Base-by-base conservation (phyloP, 129 eudicot genomes). In the Calendula officinalis region DNA sequence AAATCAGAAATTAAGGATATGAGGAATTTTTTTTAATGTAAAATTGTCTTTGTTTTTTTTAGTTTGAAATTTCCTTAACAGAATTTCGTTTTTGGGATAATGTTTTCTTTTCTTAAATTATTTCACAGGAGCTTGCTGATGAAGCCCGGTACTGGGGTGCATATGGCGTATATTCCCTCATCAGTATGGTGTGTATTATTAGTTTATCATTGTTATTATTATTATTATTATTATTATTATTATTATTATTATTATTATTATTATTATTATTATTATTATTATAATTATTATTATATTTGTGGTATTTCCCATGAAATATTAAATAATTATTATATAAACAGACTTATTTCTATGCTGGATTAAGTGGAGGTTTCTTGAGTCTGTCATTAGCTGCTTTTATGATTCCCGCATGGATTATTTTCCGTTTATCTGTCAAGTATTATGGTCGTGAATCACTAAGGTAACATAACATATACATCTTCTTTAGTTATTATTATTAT, bases 81-180 rank as follows among this genome's bases (percentile, higher is more conserved):
- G 10, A n/a, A 42, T n/a, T 62, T 64, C 15, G 22, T 15, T 66
- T 22, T n/a, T 72, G 32, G 44, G 36, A 62, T 67, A 11, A 34
- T 16, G 17, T 70, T 59, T 3, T 52, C 50, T 41, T 37, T n/a
- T 17, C 34, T 51, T 32, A 34, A 16, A 35, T 46, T 60, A 35
- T 56, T 37, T 62, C 72, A 72, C 80, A 94, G 99, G 97, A 80
- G 33, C 71, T 83, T 67, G 87, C 52, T 41, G 86, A 75, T 66
- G 95, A 86, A 76, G 88, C 92, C 35, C 75, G 92, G 70, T 94
- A 86, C 73, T 94, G 95, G 96, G 99, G 99, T 73, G 97, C 89
- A 68, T 94, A 85, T 86, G 99, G 99, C 46, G 82, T 83, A 56
- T 89, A 94, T 70, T 67, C 92, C 55, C 61, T 82, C 64, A 58